phyloP scores from a whole-genome alignment of 352 stramenopile species.

The Pythium graminicola region DNA sequence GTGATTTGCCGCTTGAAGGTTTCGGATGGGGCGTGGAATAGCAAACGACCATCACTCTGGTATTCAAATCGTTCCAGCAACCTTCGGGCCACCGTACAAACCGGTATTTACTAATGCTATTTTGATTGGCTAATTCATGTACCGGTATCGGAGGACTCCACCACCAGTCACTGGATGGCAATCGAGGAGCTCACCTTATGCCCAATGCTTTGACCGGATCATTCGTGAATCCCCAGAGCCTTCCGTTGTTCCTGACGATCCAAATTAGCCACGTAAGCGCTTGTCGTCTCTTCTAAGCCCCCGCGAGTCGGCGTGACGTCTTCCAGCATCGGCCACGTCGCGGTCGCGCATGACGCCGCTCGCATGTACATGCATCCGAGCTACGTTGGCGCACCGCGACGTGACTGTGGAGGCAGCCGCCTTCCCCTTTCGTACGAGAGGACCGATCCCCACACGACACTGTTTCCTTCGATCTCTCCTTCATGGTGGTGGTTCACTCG shows the following conservation, averaged over 20 bases:
- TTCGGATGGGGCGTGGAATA: background rate
- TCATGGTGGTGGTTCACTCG: background rate
- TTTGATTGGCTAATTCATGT: slow-evolving; percentile 16
- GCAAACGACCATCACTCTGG: slow-evolving; percentile 24
- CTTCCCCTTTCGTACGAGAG: slow-evolving; percentile 9
- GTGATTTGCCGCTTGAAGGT: no score
- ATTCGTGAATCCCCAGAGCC: slow-evolving; percentile 32
- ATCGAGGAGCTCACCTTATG: background rate
- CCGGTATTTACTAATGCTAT: background rate
- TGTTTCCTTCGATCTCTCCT: background rate
- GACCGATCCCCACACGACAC: background rate
- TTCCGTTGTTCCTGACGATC: slow-evolving; percentile 36
- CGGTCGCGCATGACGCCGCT: slow-evolving; percentile 8
- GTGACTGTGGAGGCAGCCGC: slow-evolving; percentile 65
- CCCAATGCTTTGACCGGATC: background rate
- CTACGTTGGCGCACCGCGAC: slow-evolving; percentile 17
- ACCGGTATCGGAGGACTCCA: background rate
- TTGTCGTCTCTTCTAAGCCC: background rate
- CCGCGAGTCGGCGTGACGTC: background rate
- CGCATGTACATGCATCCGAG: slow-evolving; percentile 14
- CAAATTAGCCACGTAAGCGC: slow-evolving; percentile 37
- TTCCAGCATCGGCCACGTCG: slow-evolving; percentile 19
- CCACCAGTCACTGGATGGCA: slow-evolving; percentile 18
- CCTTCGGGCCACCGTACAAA: slow-evolving; percentile 14
- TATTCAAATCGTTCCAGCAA: slow-evolving; percentile 11